Conservation (phyloP, 495 filamentous ascomycete genomes). For the Pyronema domesticum region DNA sequence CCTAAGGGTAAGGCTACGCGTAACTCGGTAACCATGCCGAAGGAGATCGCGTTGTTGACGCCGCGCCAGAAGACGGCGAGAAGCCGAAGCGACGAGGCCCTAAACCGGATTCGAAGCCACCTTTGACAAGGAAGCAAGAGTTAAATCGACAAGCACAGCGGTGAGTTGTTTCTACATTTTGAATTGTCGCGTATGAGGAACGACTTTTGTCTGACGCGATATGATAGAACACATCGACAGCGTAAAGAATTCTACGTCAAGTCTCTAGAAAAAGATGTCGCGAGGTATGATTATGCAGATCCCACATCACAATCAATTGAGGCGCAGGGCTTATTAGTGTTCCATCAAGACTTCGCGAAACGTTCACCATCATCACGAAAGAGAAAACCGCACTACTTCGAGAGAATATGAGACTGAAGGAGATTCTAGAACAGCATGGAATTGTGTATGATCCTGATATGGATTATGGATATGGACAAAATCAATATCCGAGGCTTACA, state of each 20-base stretch:
- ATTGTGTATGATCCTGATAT: constrained; percentile 33
- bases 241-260: constrained; percentile 93
- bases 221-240: constrained; percentile 67
- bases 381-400: constrained; percentile 49
- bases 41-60: not conserved
- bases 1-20: too few relatives aligned
- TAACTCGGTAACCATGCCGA: not conserved
- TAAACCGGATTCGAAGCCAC: constrained; percentile 92
- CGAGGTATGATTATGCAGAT: constrained; percentile 34
- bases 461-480: not conserved
- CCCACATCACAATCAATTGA: too few relatives aligned
- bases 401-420: constrained; percentile 63
- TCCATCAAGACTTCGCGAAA: constrained; percentile 34
- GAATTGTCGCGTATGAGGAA: not conserved
- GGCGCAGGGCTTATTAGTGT: too few relatives aligned
- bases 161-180: constrained; percentile 30
- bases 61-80: constrained; percentile 46
- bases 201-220: not conserved
- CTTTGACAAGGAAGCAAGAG: constrained; percentile 82
- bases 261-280: constrained; percentile 74
- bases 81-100: constrained; percentile 78
- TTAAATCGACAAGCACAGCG: constrained; percentile 90
- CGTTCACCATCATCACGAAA: constrained; percentile 40
- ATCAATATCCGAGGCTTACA: too few relatives aligned
- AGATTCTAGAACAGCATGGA: constrained; percentile 54